Evolutionary conservation across 139 green algal species (phyloP).

Genomic region (Ulvella scutata): DNA sequence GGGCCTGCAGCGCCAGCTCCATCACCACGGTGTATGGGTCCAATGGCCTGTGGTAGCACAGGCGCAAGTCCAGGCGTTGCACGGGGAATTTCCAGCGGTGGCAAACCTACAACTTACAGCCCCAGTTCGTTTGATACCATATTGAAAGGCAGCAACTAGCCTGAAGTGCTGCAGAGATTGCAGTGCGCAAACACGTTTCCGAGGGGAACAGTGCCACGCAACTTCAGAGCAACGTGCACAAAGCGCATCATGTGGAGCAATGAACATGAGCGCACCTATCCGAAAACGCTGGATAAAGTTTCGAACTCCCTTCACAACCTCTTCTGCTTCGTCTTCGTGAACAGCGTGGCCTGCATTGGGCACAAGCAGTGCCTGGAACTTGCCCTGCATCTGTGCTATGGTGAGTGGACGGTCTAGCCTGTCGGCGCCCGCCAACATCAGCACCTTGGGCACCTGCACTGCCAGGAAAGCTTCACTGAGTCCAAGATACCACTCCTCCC

Average conservation of each 20-base stretch:
- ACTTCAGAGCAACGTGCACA: no score
- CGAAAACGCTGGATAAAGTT: slow-evolving; percentile 60
- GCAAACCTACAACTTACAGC: no score
- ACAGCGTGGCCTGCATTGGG: slow-evolving; percentile 78
- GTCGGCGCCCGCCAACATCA: slow-evolving; percentile 87
- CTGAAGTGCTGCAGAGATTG: no score
- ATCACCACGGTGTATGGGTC: no score
- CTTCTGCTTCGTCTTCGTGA: slow-evolving; percentile 71
- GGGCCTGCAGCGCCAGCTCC: no score
- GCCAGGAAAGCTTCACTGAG: slow-evolving; percentile 66
- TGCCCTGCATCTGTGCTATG: slow-evolving; percentile 92
- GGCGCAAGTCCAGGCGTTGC: slow-evolving; percentile 14
- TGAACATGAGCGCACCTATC: no score
- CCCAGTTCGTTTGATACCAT: no score
- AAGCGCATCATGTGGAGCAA: no score
- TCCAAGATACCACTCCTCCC: slow-evolving; percentile 77
- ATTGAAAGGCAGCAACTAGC: no score
- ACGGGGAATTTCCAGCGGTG: slow-evolving; percentile 27
- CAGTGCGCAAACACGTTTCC: no score
- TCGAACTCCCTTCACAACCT: slow-evolving; percentile 38
- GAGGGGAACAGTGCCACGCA: no score
- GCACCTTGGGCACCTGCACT: slow-evolving; percentile 56
- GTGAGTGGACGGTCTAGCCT: slow-evolving; percentile 70
- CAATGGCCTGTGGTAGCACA: slow-evolving; percentile 31
- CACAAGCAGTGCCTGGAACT: slow-evolving; percentile 84